Evolutionary conservation across 2,329 filamentous ascomycete species (phyloP), one percentile per base, ranked within the genome.

Genomic region (Biscogniauxia sp.): DNA sequence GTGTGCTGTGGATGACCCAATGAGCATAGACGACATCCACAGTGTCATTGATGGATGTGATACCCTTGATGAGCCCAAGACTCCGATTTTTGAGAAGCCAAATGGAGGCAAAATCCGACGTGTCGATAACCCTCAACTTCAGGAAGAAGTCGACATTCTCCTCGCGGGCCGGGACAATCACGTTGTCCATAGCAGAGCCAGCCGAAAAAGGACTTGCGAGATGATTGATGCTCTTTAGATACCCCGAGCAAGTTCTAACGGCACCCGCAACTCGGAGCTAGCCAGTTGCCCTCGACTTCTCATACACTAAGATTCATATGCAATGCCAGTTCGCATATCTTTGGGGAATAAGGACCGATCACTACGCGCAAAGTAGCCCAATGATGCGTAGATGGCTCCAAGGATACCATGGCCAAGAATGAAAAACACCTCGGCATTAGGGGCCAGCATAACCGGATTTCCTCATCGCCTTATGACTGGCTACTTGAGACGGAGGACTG

Each of bases 171-270:
- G 54, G n/a, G 28, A 57, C 1, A 70, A 65, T 19, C 65, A 64
- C 17, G 64, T 72, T 49, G 51, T 74, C 25, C 25, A 66, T 54
- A 28, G 50, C 2, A 63, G 52, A 23, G 17, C 55, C 32, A 59
- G 59, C 15, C 66, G 69, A 45, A 63, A 51, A 55, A 66, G 64
- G 5, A 67, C 70, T 7, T 20, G 7, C n/a, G 55, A 70, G 19
- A 65, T 72, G 61, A 64, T 64, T 51, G 55, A 65, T 13, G 45
- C 59, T 19, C 19, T 53, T 37, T 45, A 58, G 20, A 9, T 45
- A n/a, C 28, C 19, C 19, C 23, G 23, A 20, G 7, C 13, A 20
- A 52, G 13, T 52, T 41, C 13, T 15, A 23, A n/a, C 15, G 17
- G 37, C 2, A 15, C 5, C 37, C 2, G 2, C 11, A 45, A 45